Evolutionary conservation across 2,329 filamentous ascomycete genomes (phyloP).

Genomic region (Capronia epimyces): DNA sequence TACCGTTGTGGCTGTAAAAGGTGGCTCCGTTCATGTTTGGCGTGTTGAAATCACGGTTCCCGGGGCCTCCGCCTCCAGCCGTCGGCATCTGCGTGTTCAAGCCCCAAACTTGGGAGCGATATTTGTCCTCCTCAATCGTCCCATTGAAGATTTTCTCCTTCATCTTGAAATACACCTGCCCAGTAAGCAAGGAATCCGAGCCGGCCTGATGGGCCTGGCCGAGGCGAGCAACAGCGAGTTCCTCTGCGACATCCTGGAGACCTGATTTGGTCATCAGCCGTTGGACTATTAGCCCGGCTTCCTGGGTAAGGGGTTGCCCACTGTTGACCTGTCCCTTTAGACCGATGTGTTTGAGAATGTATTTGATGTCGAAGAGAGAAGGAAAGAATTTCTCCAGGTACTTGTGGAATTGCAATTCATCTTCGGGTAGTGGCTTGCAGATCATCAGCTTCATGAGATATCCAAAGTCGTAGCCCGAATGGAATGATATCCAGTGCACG

Average conservation of each 20-base stretch:
- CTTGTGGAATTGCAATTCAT: constrained; percentile 82
- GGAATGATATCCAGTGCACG: constrained; percentile 94
- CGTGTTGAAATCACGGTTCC: constrained; percentile 34
- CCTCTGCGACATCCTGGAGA: constrained; percentile 87
- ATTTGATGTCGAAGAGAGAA: constrained; percentile 91
- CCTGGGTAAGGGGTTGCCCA: constrained; percentile 57
- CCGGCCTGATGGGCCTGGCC: constrained; percentile 88
- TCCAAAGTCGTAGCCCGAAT: constrained; percentile 96
- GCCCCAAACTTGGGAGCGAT: constrained; percentile 88
- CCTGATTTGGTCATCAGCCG: constrained; percentile 87
- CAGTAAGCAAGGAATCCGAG: constrained; percentile 87
- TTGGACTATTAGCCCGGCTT: constrained; percentile 67
- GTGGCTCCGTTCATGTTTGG: constrained; percentile 52
- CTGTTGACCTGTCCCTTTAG: constrained; percentile 63
- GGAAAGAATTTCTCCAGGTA: constrained; percentile 92
- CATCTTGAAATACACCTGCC: constrained; percentile 91
- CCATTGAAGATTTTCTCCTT: constrained; percentile 81
- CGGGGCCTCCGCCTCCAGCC: constrained; percentile 38
- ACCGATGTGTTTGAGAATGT: constrained; percentile 85
- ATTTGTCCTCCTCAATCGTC: constrained; percentile 68
- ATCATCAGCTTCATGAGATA: constrained; percentile 93
- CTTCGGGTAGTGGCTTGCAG: constrained; percentile 68
- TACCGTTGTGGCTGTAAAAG: constrained; percentile 43
- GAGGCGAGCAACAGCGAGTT: constrained; percentile 81
- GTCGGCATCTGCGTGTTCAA: constrained; percentile 66